phyloP scores from a whole-genome alignment of 2,329 filamentous ascomycete genomes.

The Ampelomyces quisqualis region DNA sequence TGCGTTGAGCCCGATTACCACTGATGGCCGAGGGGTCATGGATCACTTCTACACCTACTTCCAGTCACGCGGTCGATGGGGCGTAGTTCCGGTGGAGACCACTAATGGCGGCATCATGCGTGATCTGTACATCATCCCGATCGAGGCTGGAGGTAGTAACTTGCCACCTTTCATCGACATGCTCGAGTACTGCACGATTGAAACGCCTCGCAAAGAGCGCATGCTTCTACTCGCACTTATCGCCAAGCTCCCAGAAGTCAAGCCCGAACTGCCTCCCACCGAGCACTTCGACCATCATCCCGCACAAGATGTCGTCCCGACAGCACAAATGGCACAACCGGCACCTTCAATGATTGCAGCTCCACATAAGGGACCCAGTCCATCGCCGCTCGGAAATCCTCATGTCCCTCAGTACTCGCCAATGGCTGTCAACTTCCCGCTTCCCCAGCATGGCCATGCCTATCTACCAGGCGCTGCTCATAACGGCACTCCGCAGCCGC shows the following conservation, averaged over 20 bases:
- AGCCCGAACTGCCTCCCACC: conserved; percentile 32
- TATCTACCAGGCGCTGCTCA: conserved; percentile 11
- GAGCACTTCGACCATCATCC: conserved; percentile 29
- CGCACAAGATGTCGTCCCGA: conserved; percentile 15
- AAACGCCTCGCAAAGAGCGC: conserved; percentile 68
- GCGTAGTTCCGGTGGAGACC: conserved; percentile 61
- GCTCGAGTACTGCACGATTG: conserved; percentile 79
- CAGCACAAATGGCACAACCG: conserved; percentile 17
- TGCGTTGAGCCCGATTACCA: conserved; percentile 64
- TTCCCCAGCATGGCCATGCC: conserved; percentile 22
- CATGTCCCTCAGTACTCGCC: conserved; percentile 41
- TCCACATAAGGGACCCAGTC: conserved; percentile 23
- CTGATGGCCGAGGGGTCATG: conserved; percentile 62
- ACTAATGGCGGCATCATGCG: conserved; percentile 73
- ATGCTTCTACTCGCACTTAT: conserved; percentile 84
- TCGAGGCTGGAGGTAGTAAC: conserved; percentile 66
- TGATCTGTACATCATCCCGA: conserved; percentile 87
- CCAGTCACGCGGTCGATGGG: conserved; percentile 75
- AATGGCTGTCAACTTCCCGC: conserved; percentile 28
- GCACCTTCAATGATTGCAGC: conserved; percentile 23
- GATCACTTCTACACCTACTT: conserved; percentile 87
- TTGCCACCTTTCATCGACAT: conserved; percentile 87
- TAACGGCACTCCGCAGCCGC: conserved; percentile 11
- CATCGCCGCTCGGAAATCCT: conserved; percentile 34
- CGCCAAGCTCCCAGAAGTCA: conserved; percentile 52